phyloP scores from a whole-genome alignment of 495 filamentous ascomycete species.

The Daldinia concentrica region DNA sequence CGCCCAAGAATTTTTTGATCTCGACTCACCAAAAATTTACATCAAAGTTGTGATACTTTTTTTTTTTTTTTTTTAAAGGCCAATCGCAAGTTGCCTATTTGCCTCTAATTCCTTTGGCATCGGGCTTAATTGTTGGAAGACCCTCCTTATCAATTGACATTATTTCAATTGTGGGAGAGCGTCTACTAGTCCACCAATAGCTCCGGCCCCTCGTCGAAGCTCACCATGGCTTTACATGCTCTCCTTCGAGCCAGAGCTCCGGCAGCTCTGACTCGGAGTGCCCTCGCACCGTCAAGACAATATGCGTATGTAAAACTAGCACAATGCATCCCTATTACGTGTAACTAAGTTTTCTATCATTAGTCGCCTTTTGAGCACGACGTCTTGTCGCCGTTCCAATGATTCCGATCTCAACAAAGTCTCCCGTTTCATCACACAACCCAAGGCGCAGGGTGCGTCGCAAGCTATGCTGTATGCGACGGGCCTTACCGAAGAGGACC shows the following conservation, averaged over 20 bases:
- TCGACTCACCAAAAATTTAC: conserved; percentile 28
- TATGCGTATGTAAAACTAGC: conserved; percentile 47
- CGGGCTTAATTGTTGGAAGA: conserved; percentile 6
- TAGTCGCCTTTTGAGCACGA: conserved; percentile 55
- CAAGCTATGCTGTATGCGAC: conserved; percentile 99
- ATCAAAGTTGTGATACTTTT: conserved; percentile 23
- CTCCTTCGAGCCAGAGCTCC: conserved; percentile 54
- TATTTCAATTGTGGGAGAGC: conserved; percentile 14
- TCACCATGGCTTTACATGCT: conserved; percentile 50
- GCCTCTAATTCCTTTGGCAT: not conserved
- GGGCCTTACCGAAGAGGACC: conserved; percentile 81
- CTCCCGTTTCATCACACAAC: conserved; percentile 87
- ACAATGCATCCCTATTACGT: not conserved
- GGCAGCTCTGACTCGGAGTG: conserved; percentile 51
- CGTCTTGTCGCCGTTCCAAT: conserved; percentile 53
- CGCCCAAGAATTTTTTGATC: conserved; percentile 30
- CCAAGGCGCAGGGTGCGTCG: conserved; percentile 95
- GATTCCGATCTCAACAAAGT: conserved; percentile 76
- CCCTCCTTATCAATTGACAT: conserved; percentile 22
- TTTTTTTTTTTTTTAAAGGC: not conserved
- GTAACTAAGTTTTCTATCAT: conserved; percentile 22
- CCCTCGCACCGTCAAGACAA: conserved; percentile 47
- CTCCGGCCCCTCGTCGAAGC: conserved; percentile 18
- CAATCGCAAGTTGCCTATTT: not conserved
- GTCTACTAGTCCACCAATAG: conserved; percentile 9